Evolutionary conservation across 805 yeast genomes (phyloP).

Genomic region (Pichia insulana): DNA sequence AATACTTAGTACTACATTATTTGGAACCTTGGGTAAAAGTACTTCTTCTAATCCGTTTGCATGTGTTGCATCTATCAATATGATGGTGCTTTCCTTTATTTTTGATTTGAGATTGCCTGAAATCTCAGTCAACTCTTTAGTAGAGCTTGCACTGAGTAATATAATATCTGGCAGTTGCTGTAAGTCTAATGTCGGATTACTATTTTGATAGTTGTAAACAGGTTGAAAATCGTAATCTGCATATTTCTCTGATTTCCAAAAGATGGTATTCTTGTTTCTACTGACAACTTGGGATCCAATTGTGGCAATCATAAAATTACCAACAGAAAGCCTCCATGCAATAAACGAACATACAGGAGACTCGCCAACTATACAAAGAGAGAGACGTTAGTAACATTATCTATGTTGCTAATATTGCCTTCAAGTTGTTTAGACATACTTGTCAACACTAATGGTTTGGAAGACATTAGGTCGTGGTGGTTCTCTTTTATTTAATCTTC

Average conservation of each 20-base stretch:
- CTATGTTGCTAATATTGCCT: neutral
- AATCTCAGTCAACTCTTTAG: conserved; percentile 6
- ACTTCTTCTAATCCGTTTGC: conserved; percentile 17
- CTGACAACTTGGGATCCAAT: conserved; percentile 8
- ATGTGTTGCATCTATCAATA: conserved; percentile 22
- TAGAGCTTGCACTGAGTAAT: conserved; percentile 14
- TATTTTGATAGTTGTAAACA: neutral
- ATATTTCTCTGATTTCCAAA: conserved; percentile 10
- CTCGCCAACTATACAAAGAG: conserved; percentile 21
- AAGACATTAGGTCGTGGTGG: too few species aligned
- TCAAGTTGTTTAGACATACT: neutral
- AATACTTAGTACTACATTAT: conserved; percentile 15
- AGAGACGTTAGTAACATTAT: neutral
- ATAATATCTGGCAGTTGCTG: conserved; percentile 15
- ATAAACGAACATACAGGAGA: conserved; percentile 23
- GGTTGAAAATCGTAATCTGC: conserved; percentile 5
- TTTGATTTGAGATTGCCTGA: conserved; percentile 6
- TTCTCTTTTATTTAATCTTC: too few species aligned
- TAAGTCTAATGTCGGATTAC: neutral
- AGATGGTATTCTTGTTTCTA: neutral
- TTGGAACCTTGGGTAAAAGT: conserved; percentile 10
- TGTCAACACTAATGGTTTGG: too few species aligned
- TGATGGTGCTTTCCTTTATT: conserved; percentile 15
- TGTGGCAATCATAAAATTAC: conserved; percentile 12
- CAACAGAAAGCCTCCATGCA: conserved; percentile 23